Percentiles rank a stretch among this genome's conserved stretches.
Conservation (phyloP, 73 alveolate species). For the Tetrahymena malaccensis region DNA sequence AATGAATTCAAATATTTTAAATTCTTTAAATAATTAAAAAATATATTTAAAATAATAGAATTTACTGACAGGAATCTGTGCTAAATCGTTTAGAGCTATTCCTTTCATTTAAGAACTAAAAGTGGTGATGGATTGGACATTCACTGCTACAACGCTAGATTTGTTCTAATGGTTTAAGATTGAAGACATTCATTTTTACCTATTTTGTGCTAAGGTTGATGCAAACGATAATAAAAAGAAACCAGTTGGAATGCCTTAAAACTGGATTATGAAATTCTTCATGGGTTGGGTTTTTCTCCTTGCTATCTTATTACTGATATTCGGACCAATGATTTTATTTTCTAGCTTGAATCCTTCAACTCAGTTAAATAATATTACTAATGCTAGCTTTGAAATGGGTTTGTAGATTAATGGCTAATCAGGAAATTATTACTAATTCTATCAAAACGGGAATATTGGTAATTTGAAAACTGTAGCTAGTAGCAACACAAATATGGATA, state of each 20-base stretch:
- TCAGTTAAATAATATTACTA: constrained; percentile 70
- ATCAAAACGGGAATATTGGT: not conserved
- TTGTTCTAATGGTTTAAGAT: constrained; percentile 89
- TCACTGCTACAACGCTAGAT: constrained; percentile 88
- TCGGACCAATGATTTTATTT: constrained; percentile 85
- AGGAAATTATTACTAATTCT: not conserved
- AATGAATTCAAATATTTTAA: constrained; percentile 8
- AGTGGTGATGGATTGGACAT: constrained; percentile 92
- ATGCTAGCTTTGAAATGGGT: constrained; percentile 20
- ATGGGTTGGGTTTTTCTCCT: constrained; percentile 63
- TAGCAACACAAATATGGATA: not conserved
- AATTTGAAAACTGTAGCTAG: not conserved
- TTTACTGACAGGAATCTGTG: constrained; percentile 39
- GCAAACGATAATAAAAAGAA: constrained; percentile 6
- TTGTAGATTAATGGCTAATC: not conserved
- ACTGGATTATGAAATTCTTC: constrained; percentile 47
- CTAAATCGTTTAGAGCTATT: constrained; percentile 68
- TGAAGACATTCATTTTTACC: constrained; percentile 68
- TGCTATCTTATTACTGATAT: constrained; percentile 53
- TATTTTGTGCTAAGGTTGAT: constrained; percentile 19
- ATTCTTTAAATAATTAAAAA: constrained; percentile 5
- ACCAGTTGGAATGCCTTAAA: constrained; percentile 16
- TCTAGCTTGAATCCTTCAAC: constrained; percentile 83
- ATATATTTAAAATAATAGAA: constrained; percentile 30
- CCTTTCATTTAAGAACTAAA: constrained; percentile 92